Conservation (phyloP, 129 eudicot species). For the Silybum marianum region DNA sequence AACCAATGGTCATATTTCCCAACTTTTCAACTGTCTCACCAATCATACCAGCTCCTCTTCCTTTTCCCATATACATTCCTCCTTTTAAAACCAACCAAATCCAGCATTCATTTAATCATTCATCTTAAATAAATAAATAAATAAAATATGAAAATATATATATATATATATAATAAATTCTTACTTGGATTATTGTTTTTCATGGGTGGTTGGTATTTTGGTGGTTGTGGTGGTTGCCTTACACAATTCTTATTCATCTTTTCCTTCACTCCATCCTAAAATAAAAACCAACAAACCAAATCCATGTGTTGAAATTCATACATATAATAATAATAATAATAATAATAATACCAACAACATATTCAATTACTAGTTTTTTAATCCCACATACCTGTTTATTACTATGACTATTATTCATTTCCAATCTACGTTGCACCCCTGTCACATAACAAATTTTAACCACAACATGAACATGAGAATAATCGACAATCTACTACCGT, state of each 20-base stretch:
- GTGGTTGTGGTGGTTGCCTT: constrained; percentile 30
- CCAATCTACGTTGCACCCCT: constrained; percentile 80
- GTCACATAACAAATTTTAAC: constrained; percentile 9
- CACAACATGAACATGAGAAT: constrained; percentile 1
- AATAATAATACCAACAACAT: background rate
- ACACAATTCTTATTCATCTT: constrained; percentile 43
- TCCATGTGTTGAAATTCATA: background rate
- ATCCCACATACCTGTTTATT: constrained; percentile 43
- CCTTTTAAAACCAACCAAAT: constrained; percentile 42
- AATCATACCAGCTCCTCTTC: constrained; percentile 48
- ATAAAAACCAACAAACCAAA: background rate
- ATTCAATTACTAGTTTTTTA: background rate
- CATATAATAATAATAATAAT: background rate
- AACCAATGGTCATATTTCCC: constrained; percentile 55
- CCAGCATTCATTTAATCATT: background rate
- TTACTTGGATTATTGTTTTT: constrained; percentile 56
- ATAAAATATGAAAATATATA: background rate
- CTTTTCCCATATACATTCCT: constrained; percentile 42
- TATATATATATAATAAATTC: background rate
- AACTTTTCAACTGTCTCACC: constrained; percentile 63
- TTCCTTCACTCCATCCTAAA: constrained; percentile 57
- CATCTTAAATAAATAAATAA: no score
- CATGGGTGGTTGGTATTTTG: constrained; percentile 75
- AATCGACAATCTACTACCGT: background rate
- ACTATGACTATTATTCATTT: constrained; percentile 42